phyloP scores from a whole-genome alignment of 805 yeast species.

The Teunomyces cretensis region DNA sequence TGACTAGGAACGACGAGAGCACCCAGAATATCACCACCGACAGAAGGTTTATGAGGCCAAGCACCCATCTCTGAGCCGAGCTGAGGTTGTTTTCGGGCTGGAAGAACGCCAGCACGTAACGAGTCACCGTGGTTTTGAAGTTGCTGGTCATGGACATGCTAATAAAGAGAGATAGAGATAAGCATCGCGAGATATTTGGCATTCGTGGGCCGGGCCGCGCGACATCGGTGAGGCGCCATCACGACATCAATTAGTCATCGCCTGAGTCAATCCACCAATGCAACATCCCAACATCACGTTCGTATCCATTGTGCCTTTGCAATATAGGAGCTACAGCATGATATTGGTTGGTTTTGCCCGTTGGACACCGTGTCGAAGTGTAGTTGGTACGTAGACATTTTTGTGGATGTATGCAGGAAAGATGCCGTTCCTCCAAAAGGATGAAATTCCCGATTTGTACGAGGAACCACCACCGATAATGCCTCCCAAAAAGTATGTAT shows the following conservation, averaged over 20 bases:
- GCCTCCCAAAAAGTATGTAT: conserved; percentile 13
- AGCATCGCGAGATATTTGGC: neutral
- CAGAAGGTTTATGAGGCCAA: conserved; percentile 72
- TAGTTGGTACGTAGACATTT: too few relatives aligned
- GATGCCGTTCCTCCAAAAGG: neutral
- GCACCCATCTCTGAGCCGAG: conserved; percentile 57
- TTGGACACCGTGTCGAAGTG: too few relatives aligned
- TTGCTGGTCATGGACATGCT: conserved; percentile 5
- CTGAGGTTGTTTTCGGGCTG: conserved; percentile 23
- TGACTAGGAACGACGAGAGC: conserved; percentile 79
- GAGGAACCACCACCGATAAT: conserved; percentile 1
- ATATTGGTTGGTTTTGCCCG: too few relatives aligned
- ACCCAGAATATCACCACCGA: conserved; percentile 90
- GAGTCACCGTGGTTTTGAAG: neutral
- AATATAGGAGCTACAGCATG: too few relatives aligned
- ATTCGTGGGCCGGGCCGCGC: neutral
- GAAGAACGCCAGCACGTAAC: conserved; percentile 17
- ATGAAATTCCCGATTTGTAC: too few relatives aligned
- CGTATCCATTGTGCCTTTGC: too few relatives aligned
- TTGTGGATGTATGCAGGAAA: too few relatives aligned
- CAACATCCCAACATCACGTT: too few relatives aligned
- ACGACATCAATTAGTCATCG: conserved; percentile 1
- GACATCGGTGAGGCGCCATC: conserved; percentile 1
- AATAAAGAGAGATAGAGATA: neutral
- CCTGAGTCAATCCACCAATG: too few relatives aligned